These are phyloP conservation scores for Mucuna pruriens DNA, from an alignment of 306 rosid genomes.

Conservation along the genomic window DNA sequence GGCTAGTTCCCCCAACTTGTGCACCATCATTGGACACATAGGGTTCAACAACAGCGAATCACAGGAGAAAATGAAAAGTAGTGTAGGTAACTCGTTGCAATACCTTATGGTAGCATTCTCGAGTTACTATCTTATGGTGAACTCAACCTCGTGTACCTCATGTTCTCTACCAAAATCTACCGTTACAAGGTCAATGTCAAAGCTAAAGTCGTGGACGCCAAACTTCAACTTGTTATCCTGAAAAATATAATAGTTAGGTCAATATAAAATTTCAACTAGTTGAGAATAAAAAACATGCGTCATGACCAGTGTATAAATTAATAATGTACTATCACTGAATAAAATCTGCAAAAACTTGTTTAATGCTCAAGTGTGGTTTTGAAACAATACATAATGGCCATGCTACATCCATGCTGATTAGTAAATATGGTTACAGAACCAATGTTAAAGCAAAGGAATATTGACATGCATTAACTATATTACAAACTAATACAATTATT, in stretches of 20 bases:
- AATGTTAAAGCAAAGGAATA: too few relatives aligned
- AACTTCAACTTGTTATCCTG: too few relatives aligned
- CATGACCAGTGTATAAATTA: too few relatives aligned
- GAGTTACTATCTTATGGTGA: conserved; percentile 28
- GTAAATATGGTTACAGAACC: too few relatives aligned
- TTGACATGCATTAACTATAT: too few relatives aligned
- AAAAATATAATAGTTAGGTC: not conserved
- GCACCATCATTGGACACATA: conserved; percentile 37
- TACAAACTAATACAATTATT: too few relatives aligned
- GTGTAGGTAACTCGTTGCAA: conserved; percentile 39
- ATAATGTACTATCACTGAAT: too few relatives aligned
- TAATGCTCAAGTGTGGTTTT: too few relatives aligned
- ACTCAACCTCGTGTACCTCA: conserved; percentile 28
- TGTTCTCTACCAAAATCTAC: not conserved
- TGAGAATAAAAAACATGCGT: not conserved
- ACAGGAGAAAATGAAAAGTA: conserved; percentile 49
- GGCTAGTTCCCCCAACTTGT: conserved; percentile 44
- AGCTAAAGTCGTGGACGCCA: not conserved
- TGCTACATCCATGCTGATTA: too few relatives aligned
- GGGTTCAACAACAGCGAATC: conserved; percentile 51
- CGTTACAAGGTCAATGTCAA: conserved; percentile 9
- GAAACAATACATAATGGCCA: too few relatives aligned
- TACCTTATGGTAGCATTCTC: not conserved
- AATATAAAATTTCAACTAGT: not conserved
- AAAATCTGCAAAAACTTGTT: too few relatives aligned